A percentile compares a stretch with the other conserved stretches of the same genome.
phyloP scores from a whole-genome alignment of 768 basidiomycete species.

The Mycena floridula region DNA sequence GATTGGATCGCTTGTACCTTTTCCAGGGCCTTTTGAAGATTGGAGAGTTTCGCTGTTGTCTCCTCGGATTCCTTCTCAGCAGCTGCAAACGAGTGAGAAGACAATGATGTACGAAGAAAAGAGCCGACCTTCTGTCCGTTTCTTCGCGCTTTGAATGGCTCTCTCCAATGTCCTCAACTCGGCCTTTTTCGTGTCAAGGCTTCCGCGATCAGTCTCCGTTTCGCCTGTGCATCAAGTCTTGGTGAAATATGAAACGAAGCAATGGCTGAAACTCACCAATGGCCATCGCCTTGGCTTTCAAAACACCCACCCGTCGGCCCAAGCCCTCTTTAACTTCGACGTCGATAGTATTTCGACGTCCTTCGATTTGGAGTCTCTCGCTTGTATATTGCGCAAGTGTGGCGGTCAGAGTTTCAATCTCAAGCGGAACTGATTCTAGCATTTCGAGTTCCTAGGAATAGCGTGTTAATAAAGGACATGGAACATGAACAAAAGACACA shows the following conservation, averaged over 20 bases:
- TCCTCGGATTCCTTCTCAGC: slow-evolving; percentile 72
- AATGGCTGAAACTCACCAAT: no score
- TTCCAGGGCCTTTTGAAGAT: slow-evolving; percentile 61
- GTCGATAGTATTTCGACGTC: slow-evolving; percentile 75
- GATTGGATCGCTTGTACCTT: slow-evolving; percentile 73
- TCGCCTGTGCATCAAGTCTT: slow-evolving; percentile 33
- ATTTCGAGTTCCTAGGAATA: no score
- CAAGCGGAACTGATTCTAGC: no score
- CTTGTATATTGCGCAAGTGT: no score
- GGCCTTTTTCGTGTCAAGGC: slow-evolving; percentile 59
- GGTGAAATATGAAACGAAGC: no score
- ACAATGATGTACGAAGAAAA: neutral
- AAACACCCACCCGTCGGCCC: slow-evolving; percentile 70
- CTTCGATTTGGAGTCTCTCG: slow-evolving; percentile 56
- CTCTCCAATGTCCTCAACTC: slow-evolving; percentile 65
- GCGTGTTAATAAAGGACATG: no score
- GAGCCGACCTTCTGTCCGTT: slow-evolving; percentile 53
- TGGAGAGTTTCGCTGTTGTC: slow-evolving; percentile 56
- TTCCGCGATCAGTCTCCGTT: slow-evolving; percentile 53
- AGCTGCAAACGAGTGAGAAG: slow-evolving; percentile 29
- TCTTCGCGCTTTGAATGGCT: slow-evolving; percentile 59
- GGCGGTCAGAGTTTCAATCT: no score
- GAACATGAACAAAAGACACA: no score
- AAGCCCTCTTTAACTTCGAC: slow-evolving; percentile 92
- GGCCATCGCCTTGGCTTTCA: slow-evolving; percentile 69